Percentiles rank a stretch among this genome's conserved stretches.
phyloP scores from a whole-genome alignment of 345 rosid species.

The Nephelium lappaceum region DNA sequence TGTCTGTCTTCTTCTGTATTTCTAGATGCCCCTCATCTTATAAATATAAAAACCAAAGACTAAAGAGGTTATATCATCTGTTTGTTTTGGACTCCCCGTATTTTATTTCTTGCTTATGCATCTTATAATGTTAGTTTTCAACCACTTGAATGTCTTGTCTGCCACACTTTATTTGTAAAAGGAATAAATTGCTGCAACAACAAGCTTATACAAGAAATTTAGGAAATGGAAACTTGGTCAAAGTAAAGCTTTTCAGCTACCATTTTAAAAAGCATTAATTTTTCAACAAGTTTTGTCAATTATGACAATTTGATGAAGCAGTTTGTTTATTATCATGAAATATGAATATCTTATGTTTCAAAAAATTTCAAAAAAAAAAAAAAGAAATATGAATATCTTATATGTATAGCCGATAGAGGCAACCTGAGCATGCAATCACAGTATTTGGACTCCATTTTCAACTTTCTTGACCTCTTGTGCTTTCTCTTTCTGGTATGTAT shows the following conservation, averaged over 20 bases:
- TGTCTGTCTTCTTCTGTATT: slow-evolving; percentile 24
- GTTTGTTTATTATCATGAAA: not conserved
- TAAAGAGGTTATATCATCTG: not conserved
- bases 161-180: not conserved
- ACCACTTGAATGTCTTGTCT: not conserved
- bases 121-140: not conserved
- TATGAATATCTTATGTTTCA: not conserved
- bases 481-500: not conserved
- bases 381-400: not conserved
- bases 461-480: slow-evolving; percentile 1
- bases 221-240: not conserved
- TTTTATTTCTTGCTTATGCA: not conserved
- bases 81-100: slow-evolving; percentile 12
- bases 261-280: not conserved
- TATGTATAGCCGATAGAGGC: not conserved
- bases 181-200: not conserved
- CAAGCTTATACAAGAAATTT: not conserved
- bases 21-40: slow-evolving; percentile 16
- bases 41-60: not conserved
- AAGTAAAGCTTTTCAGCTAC: not conserved
- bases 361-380: no score
- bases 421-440: slow-evolving; percentile 13
- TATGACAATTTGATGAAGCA: not conserved
- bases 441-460: slow-evolving; percentile 6
- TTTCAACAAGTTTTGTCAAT: not conserved